A percentile compares a stretch with the other conserved stretches of the same genome.
Evolutionary conservation across 2,329 filamentous ascomycete genomes (phyloP).

Genomic region (Gnomoniopsis smithogilvyi): DNA sequence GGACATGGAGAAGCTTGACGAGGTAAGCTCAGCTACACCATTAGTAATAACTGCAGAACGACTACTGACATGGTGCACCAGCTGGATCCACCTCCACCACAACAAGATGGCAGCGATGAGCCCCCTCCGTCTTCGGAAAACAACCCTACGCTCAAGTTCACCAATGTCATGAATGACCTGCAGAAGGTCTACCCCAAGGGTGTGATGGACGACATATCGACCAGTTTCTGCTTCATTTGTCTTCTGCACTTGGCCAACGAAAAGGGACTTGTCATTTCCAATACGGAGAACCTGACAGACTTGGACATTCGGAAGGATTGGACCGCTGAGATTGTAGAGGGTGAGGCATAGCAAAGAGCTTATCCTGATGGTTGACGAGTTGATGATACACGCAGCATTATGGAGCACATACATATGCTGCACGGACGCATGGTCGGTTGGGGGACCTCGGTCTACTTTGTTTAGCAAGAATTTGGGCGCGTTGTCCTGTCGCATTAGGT

Average conservation of each 20-base stretch:
- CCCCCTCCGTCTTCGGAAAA: constrained; percentile 28
- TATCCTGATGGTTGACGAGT: background rate
- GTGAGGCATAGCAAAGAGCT: constrained; percentile 10
- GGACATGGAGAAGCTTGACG: constrained; percentile 48
- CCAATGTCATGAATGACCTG: constrained; percentile 84
- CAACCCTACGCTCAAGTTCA: constrained; percentile 72
- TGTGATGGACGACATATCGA: constrained; percentile 91
- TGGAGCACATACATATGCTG: background rate
- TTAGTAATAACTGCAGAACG: background rate
- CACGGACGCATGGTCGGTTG: background rate
- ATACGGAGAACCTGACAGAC: constrained; percentile 55
- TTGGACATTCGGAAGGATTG: constrained; percentile 61
- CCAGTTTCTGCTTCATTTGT: constrained; percentile 90
- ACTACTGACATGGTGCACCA: constrained; percentile 5
- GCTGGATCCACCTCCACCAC: constrained; percentile 33
- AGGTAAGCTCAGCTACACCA: constrained; percentile 35
- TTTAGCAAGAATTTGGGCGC: background rate
- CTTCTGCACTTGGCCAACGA: constrained; percentile 89
- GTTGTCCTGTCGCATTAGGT: background rate
- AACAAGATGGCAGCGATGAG: constrained; percentile 27
- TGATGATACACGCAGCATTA: background rate
- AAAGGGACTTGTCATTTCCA: constrained; percentile 77
- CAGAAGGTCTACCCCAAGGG: constrained; percentile 82
- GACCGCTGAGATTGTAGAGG: constrained; percentile 53
- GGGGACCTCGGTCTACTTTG: background rate